Evolutionary conservation across 2,329 filamentous ascomycete species (phyloP).

Genomic region (Fusarium globosum): DNA sequence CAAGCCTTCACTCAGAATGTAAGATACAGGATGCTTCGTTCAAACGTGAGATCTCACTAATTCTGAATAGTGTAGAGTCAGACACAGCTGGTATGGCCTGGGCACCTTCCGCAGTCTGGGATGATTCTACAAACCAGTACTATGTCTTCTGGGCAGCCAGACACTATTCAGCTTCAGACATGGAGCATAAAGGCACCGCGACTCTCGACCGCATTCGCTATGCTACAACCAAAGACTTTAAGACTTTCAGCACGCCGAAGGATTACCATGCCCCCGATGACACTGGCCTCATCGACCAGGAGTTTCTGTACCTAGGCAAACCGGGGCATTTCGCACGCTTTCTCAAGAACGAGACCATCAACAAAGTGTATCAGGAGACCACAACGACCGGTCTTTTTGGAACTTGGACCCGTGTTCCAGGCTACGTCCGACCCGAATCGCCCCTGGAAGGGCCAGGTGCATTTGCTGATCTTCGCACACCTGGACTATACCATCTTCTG

Average conservation of each 20-base stretch:
- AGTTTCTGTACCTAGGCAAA: constrained; percentile 57
- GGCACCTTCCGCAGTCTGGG: constrained; percentile 53
- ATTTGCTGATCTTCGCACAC: constrained; percentile 51
- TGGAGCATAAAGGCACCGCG: constrained; percentile 56
- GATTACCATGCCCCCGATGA: constrained; percentile 56
- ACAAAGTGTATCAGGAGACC: constrained; percentile 60
- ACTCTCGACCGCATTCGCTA: constrained; percentile 58
- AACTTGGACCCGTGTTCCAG: constrained; percentile 56
- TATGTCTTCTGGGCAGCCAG: constrained; percentile 62
- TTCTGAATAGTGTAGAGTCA: constrained; percentile 45
- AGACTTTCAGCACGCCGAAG: constrained; percentile 57
- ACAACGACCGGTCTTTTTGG: constrained; percentile 59
- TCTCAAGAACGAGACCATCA: constrained; percentile 61
- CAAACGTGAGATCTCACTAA: not conserved
- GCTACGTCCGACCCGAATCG: constrained; percentile 48
- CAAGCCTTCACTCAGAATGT: constrained; percentile 31
- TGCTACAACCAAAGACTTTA: constrained; percentile 62
- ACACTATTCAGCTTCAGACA: constrained; percentile 56
- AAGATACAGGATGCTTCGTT: not conserved
- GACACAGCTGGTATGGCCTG: constrained; percentile 52
- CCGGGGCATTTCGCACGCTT: constrained; percentile 58
- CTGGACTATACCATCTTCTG: constrained; percentile 54
- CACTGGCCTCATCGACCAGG: constrained; percentile 61
- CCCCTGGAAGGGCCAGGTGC: constrained; percentile 53
- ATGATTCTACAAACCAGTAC: constrained; percentile 52